Base-by-base conservation (phyloP, 345 rosid species). In the Eucalyptus curtisii region DNA sequence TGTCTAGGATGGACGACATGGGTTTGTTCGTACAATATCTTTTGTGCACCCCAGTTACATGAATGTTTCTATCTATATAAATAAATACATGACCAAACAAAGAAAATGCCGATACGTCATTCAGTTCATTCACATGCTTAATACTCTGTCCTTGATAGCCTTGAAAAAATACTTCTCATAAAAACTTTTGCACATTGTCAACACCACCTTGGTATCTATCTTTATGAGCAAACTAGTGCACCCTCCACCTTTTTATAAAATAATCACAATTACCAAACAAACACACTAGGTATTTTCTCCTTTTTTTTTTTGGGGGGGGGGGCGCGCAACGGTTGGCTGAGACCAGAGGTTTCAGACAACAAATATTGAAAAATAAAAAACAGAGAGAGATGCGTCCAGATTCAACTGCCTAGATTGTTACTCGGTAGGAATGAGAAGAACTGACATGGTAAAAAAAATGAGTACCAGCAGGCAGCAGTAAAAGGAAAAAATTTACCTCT, bases 381-480 rank as follows among this genome's bases (percentile, higher is more conserved):
- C 94, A 40, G 42, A 68, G 80, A 68, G 44, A 71, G 10, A 71
- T 33, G 81, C 20, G 1, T 71, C 44, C 44, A 19, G 44, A 71
- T 25, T 93, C 52, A 13, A 95, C 94, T 88, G 95, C 97, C 88
- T 88, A 71, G 44, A 71, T 33, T 71, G 45, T 33, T 71, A 71
- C 44, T 42, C 33, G 93, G 91, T 88, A 92, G 91, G 40, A 93
- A 85, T 47, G 49, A 31, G 57, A 44, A 86, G 45, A 71, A 33
- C 25, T 4, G 25, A 71, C 44, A 33, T 37, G 6, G 81, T 57
- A 33, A 71, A 42, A 42, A 33, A 71, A 71, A 71, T 17, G 95
- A 8, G 93, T 79, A n/a, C 95, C 97, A 71, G 44, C 81, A 71
- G 15, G 94, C 97, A 71, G 44, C 81, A 71, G 22, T 47, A 16